These are phyloP conservation scores for Rhizophlyctis rosea DNA, from an alignment of 192 early-diverging fungal genomes.

Conservation along the genomic window DNA sequence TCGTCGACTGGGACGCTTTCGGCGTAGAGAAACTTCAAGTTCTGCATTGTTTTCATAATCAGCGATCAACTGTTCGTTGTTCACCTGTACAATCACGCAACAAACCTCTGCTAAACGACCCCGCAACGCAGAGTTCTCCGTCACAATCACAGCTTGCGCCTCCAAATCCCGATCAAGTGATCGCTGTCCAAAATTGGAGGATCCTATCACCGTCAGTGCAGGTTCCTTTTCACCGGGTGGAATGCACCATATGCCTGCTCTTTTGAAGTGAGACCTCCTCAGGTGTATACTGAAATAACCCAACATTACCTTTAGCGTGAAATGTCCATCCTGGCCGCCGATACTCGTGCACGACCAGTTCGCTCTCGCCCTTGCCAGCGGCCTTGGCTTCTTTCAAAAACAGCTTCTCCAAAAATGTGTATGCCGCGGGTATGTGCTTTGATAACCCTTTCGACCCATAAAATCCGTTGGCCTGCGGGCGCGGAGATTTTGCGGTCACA, in stretches of 20 bases:
- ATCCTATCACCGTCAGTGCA: conserved; percentile 80
- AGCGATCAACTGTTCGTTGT: conserved; percentile 2
- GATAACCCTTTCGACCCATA: conserved; percentile 81
- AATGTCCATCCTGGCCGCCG: conserved; percentile 83
- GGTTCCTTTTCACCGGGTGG: conserved; percentile 46
- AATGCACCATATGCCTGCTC: conserved; percentile 70
- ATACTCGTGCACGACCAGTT: conserved; percentile 74
- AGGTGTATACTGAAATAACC: neutral
- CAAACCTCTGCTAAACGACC: conserved; percentile 54
- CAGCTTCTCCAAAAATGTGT: conserved; percentile 77
- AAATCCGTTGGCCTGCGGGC: conserved; percentile 93
- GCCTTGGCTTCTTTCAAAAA: conserved; percentile 49
- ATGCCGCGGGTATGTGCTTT: conserved; percentile 83
- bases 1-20: conserved; percentile 43
- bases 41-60: conserved; percentile 30
- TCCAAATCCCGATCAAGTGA: conserved; percentile 91
- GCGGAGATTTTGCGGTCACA: too few species aligned
- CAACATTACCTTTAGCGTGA: conserved; percentile 82
- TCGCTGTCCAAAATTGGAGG: conserved; percentile 89
- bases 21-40: conserved; percentile 45
- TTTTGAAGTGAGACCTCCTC: neutral
- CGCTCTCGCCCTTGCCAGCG: conserved; percentile 32
- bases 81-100: neutral
- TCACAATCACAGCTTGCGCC: conserved; percentile 75
- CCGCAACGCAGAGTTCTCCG: conserved; percentile 52